Percentiles rank a stretch among this genome's conserved stretches.
These are phyloP conservation scores for Atractiella rhizophila DNA, from an alignment of 768 basidiomycete species.

Conservation along the genomic window DNA sequence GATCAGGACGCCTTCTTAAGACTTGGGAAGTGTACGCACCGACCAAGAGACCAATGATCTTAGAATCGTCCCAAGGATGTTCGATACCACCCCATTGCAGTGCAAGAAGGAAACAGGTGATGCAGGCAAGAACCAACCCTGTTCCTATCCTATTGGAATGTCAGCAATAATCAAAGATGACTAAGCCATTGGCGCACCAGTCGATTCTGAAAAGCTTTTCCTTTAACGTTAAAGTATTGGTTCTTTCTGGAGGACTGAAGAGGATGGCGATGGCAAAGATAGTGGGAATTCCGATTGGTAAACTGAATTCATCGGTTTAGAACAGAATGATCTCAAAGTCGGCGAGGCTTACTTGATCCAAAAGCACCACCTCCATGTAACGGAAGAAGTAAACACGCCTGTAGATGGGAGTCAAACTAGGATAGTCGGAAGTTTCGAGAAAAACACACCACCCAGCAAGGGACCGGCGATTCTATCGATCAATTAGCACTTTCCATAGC, in stretches of 20 bases:
- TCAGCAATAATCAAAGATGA: too few relatives aligned
- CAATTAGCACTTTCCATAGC: too few relatives aligned
- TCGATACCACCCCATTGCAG: background rate
- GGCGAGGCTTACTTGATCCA: slow-evolving; percentile 7
- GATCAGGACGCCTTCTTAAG: background rate
- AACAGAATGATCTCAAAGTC: too few relatives aligned
- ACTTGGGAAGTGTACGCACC: slow-evolving; percentile 1
- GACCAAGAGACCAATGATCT: slow-evolving; percentile 5
- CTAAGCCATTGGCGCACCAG: too few relatives aligned
- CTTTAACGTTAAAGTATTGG: background rate
- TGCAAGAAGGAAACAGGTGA: background rate
- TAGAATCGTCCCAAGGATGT: background rate
- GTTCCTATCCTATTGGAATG: too few relatives aligned
- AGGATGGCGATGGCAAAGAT: too few relatives aligned
- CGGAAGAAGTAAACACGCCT: too few relatives aligned
- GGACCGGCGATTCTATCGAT: slow-evolving; percentile 22
- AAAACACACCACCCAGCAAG: slow-evolving; percentile 21
- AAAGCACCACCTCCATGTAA: slow-evolving; percentile 38
- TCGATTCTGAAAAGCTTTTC: background rate
- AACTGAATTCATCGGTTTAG: too few relatives aligned
- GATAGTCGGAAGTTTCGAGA: too few relatives aligned
- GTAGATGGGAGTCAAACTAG: too few relatives aligned
- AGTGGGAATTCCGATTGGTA: too few relatives aligned
- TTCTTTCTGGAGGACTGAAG: background rate
- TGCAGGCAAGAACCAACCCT: background rate